A percentile compares a stretch with the other conserved stretches of the same genome.
phyloP scores from a whole-genome alignment of 345 rosid genomes.

The Odontarrhena argentea region DNA sequence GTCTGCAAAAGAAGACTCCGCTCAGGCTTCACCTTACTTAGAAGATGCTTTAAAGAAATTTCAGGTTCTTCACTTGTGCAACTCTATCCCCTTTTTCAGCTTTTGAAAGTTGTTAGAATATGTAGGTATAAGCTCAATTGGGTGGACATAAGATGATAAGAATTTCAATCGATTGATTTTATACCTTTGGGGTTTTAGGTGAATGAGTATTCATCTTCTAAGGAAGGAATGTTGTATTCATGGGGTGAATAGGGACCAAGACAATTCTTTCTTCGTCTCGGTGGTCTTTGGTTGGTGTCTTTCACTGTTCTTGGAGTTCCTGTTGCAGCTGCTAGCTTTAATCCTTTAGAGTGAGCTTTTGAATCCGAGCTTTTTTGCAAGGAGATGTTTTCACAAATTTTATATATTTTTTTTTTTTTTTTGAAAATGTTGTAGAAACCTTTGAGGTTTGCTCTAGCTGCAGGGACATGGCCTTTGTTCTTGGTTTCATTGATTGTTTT shows the following conservation, averaged over 20 bases:
- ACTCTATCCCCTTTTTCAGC: constrained; percentile 4
- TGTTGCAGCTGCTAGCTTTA: constrained; percentile 90
- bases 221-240: constrained; percentile 77
- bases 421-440: no score
- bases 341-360: constrained; percentile 69
- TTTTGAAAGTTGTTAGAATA: background rate
- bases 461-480: no score
- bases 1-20: constrained; percentile 58
- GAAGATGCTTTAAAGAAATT: constrained; percentile 74
- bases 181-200: no score
- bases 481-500: no score
- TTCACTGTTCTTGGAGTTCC: constrained; percentile 88
- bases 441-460: no score
- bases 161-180: background rate
- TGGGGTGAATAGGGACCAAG: constrained; percentile 84
- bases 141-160: background rate
- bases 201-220: constrained; percentile 81
- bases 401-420: no score
- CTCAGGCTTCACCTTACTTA: constrained; percentile 80
- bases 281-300: constrained; percentile 82
- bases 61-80: constrained; percentile 55
- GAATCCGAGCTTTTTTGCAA: no score
- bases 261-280: constrained; percentile 73
- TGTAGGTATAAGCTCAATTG: constrained; percentile 3
- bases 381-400: no score